Percentiles rank a stretch among this genome's conserved stretches.
Conservation (phyloP, 2,329 filamentous ascomycete genomes). For the Nemania bipapillata region DNA sequence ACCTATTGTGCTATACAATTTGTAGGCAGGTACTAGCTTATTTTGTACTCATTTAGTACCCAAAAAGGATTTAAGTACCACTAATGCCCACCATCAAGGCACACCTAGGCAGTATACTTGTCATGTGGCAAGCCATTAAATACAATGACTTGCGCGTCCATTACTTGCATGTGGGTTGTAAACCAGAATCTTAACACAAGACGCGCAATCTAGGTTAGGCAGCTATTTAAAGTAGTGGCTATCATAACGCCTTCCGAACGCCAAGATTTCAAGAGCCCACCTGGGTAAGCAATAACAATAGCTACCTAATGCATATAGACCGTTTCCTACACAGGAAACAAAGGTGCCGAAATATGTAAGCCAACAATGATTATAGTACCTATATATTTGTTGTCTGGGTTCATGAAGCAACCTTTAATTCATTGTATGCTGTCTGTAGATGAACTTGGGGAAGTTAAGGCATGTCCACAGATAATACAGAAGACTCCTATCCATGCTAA, state of each 20-base stretch:
- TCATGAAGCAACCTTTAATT: background rate
- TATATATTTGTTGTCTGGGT: background rate
- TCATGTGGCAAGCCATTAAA: constrained; percentile 31
- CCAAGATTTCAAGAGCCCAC: background rate
- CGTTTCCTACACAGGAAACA: background rate
- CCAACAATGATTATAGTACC: too few species aligned
- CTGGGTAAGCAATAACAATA: background rate
- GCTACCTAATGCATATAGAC: background rate
- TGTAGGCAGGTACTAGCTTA: background rate
- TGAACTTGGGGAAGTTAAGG: background rate
- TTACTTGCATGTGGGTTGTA: background rate
- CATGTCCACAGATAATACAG: background rate
- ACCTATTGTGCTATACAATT: too few species aligned
- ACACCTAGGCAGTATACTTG: background rate
- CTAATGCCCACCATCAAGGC: background rate
- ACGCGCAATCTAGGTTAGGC: constrained; percentile 35
- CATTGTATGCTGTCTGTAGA: background rate
- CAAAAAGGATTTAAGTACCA: background rate
- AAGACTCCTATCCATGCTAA: background rate
- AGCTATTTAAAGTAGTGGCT: constrained; percentile 20
- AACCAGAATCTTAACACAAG: constrained; percentile 20
- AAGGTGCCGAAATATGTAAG: too few species aligned
- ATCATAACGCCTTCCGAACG: background rate
- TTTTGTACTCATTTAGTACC: too few species aligned
- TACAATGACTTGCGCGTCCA: constrained; percentile 1